Evolutionary conservation across 768 basidiomycete species (phyloP).

Genomic region (Boletus patriciae): DNA sequence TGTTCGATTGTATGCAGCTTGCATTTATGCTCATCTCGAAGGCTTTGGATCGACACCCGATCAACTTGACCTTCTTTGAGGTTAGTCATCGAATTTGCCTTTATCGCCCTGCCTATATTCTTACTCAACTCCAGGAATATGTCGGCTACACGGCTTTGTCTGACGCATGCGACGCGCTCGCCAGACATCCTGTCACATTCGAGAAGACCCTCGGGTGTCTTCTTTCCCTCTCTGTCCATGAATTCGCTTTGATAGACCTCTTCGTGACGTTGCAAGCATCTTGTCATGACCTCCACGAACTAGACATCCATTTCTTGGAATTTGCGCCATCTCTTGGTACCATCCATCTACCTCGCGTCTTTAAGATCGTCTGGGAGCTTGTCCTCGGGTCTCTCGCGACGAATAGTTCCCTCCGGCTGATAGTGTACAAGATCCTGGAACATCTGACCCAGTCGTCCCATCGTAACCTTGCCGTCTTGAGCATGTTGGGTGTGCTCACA

Average conservation of each 20-base stretch:
- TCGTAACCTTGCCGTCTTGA: slow-evolving; percentile 68
- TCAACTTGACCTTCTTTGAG: slow-evolving; percentile 65
- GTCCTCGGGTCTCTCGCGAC: slow-evolving; percentile 37
- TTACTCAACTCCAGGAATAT: slow-evolving; percentile 17
- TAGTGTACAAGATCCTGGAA: slow-evolving; percentile 62
- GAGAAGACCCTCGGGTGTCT: slow-evolving; percentile 66
- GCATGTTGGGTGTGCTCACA: slow-evolving; percentile 54
- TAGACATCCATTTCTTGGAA: slow-evolving; percentile 44
- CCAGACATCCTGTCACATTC: slow-evolving; percentile 45
- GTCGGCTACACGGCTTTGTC: slow-evolving; percentile 68
- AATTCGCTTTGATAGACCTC: slow-evolving; percentile 57
- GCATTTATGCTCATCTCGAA: slow-evolving; percentile 66
- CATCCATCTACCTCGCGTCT: slow-evolving; percentile 60
- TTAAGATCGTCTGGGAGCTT: slow-evolving; percentile 59
- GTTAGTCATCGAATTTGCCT: slow-evolving; percentile 44
- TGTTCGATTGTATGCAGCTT: slow-evolving; percentile 55
- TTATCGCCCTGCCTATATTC: slow-evolving; percentile 15
- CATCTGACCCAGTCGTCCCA: slow-evolving; percentile 59
- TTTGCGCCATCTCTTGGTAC: slow-evolving; percentile 41
- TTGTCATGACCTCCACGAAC: slow-evolving; percentile 41
- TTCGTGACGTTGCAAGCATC: slow-evolving; percentile 48
- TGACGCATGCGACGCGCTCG: slow-evolving; percentile 56
- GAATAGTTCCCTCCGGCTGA: slow-evolving; percentile 48
- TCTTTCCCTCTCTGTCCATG: slow-evolving; percentile 63
- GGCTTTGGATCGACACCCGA: slow-evolving; percentile 53